These are phyloP conservation scores for Vitis riparia DNA, from an alignment of 164 flowering plant genomes.

Conservation along the genomic window DNA sequence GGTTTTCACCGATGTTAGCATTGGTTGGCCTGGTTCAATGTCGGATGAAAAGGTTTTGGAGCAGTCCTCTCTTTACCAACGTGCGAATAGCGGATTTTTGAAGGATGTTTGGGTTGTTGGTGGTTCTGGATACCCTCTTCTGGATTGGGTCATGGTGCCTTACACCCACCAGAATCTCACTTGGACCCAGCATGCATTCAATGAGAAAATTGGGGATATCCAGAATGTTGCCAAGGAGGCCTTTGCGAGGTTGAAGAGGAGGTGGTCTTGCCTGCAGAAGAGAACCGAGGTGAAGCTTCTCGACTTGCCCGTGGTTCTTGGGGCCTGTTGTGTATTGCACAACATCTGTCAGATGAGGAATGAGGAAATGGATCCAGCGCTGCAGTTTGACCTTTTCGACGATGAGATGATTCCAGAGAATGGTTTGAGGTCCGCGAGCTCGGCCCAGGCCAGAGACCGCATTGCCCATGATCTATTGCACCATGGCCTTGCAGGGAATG, in stretches of 20 bases:
- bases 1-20: slow-evolving; percentile 72
- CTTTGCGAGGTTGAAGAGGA: slow-evolving; percentile 58
- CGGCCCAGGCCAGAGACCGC: slow-evolving; percentile 59
- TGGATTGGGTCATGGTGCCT: slow-evolving; percentile 80
- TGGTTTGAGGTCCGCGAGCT: slow-evolving; percentile 31
- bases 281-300: slow-evolving; percentile 80
- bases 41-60: slow-evolving; percentile 68
- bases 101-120: slow-evolving; percentile 64
- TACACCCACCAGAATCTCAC: slow-evolving; percentile 67
- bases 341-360: slow-evolving; percentile 73
- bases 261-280: slow-evolving; percentile 87
- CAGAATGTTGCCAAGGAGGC: slow-evolving; percentile 53
- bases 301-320: slow-evolving; percentile 77
- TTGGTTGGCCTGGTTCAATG: slow-evolving; percentile 88
- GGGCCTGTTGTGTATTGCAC: slow-evolving; percentile 83
- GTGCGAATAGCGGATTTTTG: slow-evolving; percentile 47
- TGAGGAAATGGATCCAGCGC: slow-evolving; percentile 52
- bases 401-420: slow-evolving; percentile 64
- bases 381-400: slow-evolving; percentile 49
- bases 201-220: slow-evolving; percentile 52
- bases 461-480: slow-evolving; percentile 81
- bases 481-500: slow-evolving; percentile 63
- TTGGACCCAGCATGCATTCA: slow-evolving; percentile 81
- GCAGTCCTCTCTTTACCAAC: slow-evolving; percentile 55
- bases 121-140: slow-evolving; percentile 50